Base-by-base conservation (phyloP, 192 early-diverging fungal species). In the Podila epicladia region DNA sequence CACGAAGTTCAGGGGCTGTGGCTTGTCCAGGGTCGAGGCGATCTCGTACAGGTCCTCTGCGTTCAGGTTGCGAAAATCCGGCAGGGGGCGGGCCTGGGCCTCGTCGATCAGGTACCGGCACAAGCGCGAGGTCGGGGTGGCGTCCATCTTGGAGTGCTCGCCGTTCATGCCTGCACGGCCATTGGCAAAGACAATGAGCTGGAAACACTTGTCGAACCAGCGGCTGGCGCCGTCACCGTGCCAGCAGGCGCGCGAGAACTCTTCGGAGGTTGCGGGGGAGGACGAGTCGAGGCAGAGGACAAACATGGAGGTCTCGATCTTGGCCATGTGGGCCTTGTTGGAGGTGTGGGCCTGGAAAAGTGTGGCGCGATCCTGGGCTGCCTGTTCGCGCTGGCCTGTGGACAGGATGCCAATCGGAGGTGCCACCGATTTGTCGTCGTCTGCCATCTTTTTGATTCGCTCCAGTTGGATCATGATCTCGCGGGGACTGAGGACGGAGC, bases 141-240 rank as follows among this genome's bases (percentile, higher is more conserved):
- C 95, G 59, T 96, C 95, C 84, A 95, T 94, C 73, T 75, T 82
- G 37, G 75, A 82, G 60, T 82, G 75, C 45, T 94, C 93, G 45
- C 93, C 93, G 37, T 89, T 71, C 57, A 91, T 83, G 2, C 84
- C 89, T 5, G 85, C 88, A 12, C 87, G 74, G 31, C 95, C 96
- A 75, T 94, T 95, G 71, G 90, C 89, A 68, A 92, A 91, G 58
- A 95, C 84, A 29, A 89, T 82, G 28, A 95, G 69, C 20, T 84
- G 89, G 58, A 94, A 76, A 28, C 85, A 86, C 77, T 95, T 97
- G 82, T 97, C 96, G 69, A 93, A 95, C 96, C 96, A 97, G 9
- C 96, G 87, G 72, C 96, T 97, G 69, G 88, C 89, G 4, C 93
- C 95, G 38, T 83, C 89, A 29, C 93, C 91, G 85, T 94, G 93